Conservation (phyloP, 2,329 filamentous ascomycete species). For the Tolypocladium tundrense region DNA sequence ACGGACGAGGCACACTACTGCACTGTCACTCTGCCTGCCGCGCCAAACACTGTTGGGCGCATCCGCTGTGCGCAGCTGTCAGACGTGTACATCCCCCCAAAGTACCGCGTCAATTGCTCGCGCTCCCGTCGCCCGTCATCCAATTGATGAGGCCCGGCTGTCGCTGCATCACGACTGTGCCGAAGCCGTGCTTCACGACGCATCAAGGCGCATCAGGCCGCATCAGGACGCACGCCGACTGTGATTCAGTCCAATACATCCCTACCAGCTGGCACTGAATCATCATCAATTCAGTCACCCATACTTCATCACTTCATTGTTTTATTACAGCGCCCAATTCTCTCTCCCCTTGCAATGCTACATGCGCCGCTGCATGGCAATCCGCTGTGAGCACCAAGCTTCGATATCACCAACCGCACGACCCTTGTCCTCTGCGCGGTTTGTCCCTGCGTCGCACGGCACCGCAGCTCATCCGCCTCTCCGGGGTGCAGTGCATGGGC, state of each 20-base stretch:
- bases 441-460: neutral
- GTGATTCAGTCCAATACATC: neutral
- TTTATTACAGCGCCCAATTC: neutral
- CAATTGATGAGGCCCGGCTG: neutral
- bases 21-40: neutral
- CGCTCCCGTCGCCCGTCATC: neutral
- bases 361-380: neutral
- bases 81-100: neutral
- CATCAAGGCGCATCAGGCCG: neutral
- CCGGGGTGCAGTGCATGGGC: constrained; percentile 9
- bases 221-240: neutral
- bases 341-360: neutral
- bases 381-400: neutral
- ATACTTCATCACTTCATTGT: neutral
- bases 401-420: neutral
- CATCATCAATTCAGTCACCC: neutral
- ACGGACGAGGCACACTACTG: neutral
- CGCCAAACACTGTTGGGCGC: neutral
- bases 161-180: neutral
- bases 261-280: neutral
- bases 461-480: neutral
- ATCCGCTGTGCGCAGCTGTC: neutral
- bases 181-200: neutral
- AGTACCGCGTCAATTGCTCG: neutral
- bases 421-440: neutral